Conservation (phyloP, 2,329 filamentous ascomycete genomes). For the Trichothecium roseum region DNA sequence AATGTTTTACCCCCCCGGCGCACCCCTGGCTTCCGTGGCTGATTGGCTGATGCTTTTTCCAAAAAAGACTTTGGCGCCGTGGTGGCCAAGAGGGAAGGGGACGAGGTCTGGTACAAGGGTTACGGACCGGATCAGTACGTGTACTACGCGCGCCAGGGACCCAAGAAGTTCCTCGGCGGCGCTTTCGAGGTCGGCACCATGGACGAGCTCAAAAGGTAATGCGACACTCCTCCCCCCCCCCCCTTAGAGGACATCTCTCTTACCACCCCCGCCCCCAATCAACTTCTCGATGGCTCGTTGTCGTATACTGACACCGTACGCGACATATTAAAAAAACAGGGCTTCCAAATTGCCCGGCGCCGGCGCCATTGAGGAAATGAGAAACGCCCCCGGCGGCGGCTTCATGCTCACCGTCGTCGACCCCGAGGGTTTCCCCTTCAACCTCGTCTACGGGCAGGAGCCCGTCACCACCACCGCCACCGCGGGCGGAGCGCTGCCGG, state of each 20-base stretch:
- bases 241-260: no score
- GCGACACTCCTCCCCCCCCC: no score
- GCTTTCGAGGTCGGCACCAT: constrained; percentile 19
- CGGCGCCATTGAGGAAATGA: no score
- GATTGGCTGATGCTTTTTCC: no score
- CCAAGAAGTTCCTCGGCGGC: constrained; percentile 12
- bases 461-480: no score
- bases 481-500: no score
- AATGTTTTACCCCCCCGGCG: no score
- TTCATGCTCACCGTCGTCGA: neutral
- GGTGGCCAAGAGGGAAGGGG: constrained; percentile 7
- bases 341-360: no score
- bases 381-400: no score
- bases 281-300: constrained; percentile 3
- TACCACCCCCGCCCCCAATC: constrained; percentile 4
- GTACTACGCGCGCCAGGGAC: constrained; percentile 27
- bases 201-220: constrained; percentile 7
- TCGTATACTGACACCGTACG: constrained; percentile 12
- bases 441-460: neutral
- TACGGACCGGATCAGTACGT: constrained; percentile 39
- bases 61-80: constrained; percentile 18
- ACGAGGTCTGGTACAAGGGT: constrained; percentile 35
- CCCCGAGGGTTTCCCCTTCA: neutral
- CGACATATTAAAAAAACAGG: constrained; percentile 3
- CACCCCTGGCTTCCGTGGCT: no score